A percentile compares a stretch with the other conserved stretches of the same genome.
phyloP scores from a whole-genome alignment of 2,329 filamentous ascomycete genomes.

The Cercospora sesami region DNA sequence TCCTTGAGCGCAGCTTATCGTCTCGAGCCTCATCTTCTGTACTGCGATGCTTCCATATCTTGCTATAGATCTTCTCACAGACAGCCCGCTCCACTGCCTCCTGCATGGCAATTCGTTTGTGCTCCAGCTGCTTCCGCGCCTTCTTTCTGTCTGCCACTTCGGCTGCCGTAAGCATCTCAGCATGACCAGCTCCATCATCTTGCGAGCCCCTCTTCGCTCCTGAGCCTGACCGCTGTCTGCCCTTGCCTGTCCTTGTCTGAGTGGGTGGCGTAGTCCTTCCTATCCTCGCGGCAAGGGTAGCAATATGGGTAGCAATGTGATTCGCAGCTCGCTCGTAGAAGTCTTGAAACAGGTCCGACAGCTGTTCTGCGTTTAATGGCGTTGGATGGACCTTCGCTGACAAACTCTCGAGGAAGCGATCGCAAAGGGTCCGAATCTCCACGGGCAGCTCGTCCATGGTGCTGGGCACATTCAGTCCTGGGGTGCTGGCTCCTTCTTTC shows the following conservation, averaged over 20 bases:
- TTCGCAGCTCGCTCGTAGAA: slow-evolving; percentile 81
- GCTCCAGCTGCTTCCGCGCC: slow-evolving; percentile 73
- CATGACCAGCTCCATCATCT: slow-evolving; percentile 40
- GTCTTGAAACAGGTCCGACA: slow-evolving; percentile 88
- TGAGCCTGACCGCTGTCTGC: slow-evolving; percentile 45
- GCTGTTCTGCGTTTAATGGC: slow-evolving; percentile 77
- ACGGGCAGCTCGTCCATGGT: slow-evolving; percentile 89
- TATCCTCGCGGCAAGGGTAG: slow-evolving; percentile 71
- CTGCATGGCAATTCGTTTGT: slow-evolving; percentile 74
- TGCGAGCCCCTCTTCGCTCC: slow-evolving; percentile 40
- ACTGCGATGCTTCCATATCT: slow-evolving; percentile 86
- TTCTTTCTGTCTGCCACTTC: slow-evolving; percentile 80
- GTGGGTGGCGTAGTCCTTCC: slow-evolving; percentile 65
- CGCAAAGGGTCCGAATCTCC: slow-evolving; percentile 84
- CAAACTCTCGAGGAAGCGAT: slow-evolving; percentile 89
- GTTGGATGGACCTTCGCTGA: slow-evolving; percentile 81
- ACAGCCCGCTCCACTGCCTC: slow-evolving; percentile 82
- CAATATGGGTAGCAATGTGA: slow-evolving; percentile 85
- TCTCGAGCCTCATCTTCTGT: slow-evolving; percentile 94
- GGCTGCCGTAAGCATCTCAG: slow-evolving; percentile 79
- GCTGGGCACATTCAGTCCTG: slow-evolving; percentile 52
- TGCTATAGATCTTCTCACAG: slow-evolving; percentile 61
- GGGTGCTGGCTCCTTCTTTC: slow-evolving; percentile 28
- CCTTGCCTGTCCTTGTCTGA: slow-evolving; percentile 58
- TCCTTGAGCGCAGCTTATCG: slow-evolving; percentile 91